Evolutionary conservation across 2,329 filamentous ascomycete genomes (phyloP).

Genomic region (Fusarium devonianum): DNA sequence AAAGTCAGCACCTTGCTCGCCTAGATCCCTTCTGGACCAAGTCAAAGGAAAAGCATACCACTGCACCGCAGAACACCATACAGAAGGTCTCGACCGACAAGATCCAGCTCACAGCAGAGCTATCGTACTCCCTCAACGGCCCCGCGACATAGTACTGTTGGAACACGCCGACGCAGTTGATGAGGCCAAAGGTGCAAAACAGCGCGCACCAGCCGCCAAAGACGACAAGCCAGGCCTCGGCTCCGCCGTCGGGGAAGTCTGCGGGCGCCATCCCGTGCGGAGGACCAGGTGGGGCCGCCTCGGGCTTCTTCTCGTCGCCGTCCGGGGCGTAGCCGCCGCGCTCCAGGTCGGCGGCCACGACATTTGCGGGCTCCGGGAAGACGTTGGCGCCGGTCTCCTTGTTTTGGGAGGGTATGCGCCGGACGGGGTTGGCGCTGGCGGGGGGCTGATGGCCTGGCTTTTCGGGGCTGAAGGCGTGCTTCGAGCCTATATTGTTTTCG

Average conservation of each 20-base stretch:
- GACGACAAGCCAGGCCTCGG: slow-evolving; percentile 65
- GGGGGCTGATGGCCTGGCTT: slow-evolving; percentile 16
- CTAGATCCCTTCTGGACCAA: not conserved
- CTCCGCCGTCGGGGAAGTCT: slow-evolving; percentile 68
- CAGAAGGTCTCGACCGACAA: slow-evolving; percentile 60
- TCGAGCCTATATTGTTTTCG: slow-evolving; percentile 25
- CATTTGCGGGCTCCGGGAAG: slow-evolving; percentile 42
- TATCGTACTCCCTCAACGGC: slow-evolving; percentile 55
- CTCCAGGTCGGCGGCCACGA: slow-evolving; percentile 42
- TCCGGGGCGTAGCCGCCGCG: slow-evolving; percentile 6
- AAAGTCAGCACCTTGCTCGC: slow-evolving; percentile 1
- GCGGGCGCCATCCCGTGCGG: slow-evolving; percentile 50
- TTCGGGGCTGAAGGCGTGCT: slow-evolving; percentile 10
- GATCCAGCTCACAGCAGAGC: slow-evolving; percentile 67
- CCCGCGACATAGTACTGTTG: slow-evolving; percentile 64
- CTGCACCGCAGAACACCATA: slow-evolving; percentile 57
- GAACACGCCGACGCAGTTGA: slow-evolving; percentile 62
- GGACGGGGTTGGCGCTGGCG: slow-evolving; percentile 1
- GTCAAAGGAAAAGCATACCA: slow-evolving; percentile 45
- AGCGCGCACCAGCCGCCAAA: slow-evolving; percentile 53
- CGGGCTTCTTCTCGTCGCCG: slow-evolving; percentile 20
- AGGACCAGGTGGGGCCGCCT: slow-evolving; percentile 22
- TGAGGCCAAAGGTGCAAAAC: slow-evolving; percentile 54
- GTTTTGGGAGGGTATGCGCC: slow-evolving; percentile 17
- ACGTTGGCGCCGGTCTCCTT: slow-evolving; percentile 23